phyloP scores from a whole-genome alignment of 768 basidiomycete species.

The Tricholoma matsutake region DNA sequence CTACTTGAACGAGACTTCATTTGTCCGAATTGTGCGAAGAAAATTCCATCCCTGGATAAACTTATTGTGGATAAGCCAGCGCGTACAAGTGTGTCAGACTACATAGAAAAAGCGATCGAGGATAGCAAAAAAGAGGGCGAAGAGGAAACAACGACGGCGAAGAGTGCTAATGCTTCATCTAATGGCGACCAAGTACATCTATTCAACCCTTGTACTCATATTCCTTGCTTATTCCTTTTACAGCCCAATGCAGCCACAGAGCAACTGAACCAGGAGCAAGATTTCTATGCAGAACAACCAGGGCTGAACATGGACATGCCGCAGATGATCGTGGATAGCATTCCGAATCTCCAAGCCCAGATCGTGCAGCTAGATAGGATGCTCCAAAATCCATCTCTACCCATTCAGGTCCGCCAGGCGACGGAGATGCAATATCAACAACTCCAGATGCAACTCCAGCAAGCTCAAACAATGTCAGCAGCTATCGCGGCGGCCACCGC shows the following conservation, averaged over 20 bases:
- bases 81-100: conserved; percentile 74
- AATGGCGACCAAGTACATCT: conserved; percentile 36
- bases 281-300: conserved; percentile 71
- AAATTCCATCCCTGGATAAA: conserved; percentile 87
- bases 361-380: conserved; percentile 76
- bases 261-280: conserved; percentile 43
- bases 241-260: conserved; percentile 18
- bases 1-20: conserved; percentile 93
- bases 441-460: conserved; percentile 73
- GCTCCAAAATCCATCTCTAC: conserved; percentile 76
- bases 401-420: conserved; percentile 68
- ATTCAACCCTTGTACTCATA: not conserved
- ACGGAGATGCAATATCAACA: conserved; percentile 84
- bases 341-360: conserved; percentile 83
- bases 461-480: conserved; percentile 70
- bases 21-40: conserved; percentile 88
- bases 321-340: conserved; percentile 68
- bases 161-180: conserved; percentile 19
- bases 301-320: conserved; percentile 62
- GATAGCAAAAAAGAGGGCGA: conserved; percentile 66
- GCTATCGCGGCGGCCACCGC: conserved; percentile 57
- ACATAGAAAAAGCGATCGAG: conserved; percentile 80
- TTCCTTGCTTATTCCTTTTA: not conserved
- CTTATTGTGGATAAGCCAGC: conserved; percentile 75
- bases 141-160: conserved; percentile 34